Percentiles rank a stretch among this genome's conserved stretches.
Conservation (phyloP, 2,329 filamentous ascomycete species). For the Aspergillus felis region DNA sequence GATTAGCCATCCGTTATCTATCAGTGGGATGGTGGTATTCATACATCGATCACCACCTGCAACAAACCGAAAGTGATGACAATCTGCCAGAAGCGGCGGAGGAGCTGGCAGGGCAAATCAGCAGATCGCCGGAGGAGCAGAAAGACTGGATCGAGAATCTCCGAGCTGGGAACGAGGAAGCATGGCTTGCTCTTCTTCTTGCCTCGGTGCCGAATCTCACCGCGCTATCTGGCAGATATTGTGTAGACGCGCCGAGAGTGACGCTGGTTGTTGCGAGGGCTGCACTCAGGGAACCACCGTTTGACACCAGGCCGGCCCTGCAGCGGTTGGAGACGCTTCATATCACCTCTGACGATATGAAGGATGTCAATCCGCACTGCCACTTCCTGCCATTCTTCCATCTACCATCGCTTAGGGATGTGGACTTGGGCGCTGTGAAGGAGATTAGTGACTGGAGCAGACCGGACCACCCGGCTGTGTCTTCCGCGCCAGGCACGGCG, state of each 20-base stretch:
- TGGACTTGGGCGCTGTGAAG: not conserved
- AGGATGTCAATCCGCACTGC: not conserved
- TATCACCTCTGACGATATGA: not conserved
- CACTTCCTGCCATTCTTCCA: slow-evolving; percentile 3
- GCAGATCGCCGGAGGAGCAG: not conserved
- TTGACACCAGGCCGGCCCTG: not conserved
- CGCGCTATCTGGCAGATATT: not conserved
- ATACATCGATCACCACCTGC: not conserved
- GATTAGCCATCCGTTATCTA: not conserved
- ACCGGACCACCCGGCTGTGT: not conserved
- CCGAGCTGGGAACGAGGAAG: not conserved
- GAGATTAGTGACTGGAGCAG: not conserved
- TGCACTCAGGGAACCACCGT: not conserved
- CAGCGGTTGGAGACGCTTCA: not conserved
- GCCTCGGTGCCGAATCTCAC: not conserved
- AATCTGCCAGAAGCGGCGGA: not conserved
- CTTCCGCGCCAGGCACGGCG: not conserved
- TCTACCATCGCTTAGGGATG: slow-evolving; percentile 1
- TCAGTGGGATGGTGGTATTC: not conserved
- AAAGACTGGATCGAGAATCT: not conserved
- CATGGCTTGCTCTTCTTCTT: slow-evolving; percentile 5
- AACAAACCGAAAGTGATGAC: not conserved
- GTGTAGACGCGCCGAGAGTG: not conserved
- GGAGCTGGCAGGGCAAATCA: not conserved
- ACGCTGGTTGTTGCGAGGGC: not conserved